Base-by-base conservation (phyloP, 495 filamentous ascomycete genomes). In the Penicillium dipodomyicola region DNA sequence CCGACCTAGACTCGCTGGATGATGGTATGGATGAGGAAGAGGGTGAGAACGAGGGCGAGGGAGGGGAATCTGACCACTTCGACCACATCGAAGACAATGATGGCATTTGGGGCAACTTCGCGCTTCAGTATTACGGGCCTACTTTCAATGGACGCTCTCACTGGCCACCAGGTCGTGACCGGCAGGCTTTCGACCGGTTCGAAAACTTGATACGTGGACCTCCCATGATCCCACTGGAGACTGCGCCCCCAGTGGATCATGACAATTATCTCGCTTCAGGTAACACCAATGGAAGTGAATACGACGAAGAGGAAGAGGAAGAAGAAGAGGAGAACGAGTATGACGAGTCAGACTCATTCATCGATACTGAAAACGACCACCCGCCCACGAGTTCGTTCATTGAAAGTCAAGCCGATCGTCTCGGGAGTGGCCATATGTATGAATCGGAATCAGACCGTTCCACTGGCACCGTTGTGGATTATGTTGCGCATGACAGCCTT, bases 321-420 rank as follows among this genome's bases (percentile, higher is more conserved):
- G 70, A 75, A 12, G 72, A 78, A 11, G 72, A 76, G 9, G 65
- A 68, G 20, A 61, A 65, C 4, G 68, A 71, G 4, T 66, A 71
- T 41, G 67, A 70, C 29, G 74, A 78, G 19, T 63, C 67, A 57
- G 70, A 76, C 44, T 72, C 68, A 10, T 77, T 79, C 39, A 72
- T 78, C 42, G 73, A 75, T 41, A 68, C 77, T 27, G 72, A 71
- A 37, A 58, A 71, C 6, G 22, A 30, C 17, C 23, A 30, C 14
- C 37, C n/a, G 8, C 49, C 49, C 25, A 52, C 39, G 6, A 52
- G 49, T 41, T 52, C 49, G 7, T 52, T 52, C 39, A 5, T 52
- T 20, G 37, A 40, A n/a, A 14, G 4, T 8, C 15, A 42, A 15
- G 20, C 2, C 3, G 37, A 52, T 49, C 58, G 61, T 25, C 14